Evolutionary conservation across 495 filamentous ascomycete species (phyloP).

Genomic region (Parmelia sp.): DNA sequence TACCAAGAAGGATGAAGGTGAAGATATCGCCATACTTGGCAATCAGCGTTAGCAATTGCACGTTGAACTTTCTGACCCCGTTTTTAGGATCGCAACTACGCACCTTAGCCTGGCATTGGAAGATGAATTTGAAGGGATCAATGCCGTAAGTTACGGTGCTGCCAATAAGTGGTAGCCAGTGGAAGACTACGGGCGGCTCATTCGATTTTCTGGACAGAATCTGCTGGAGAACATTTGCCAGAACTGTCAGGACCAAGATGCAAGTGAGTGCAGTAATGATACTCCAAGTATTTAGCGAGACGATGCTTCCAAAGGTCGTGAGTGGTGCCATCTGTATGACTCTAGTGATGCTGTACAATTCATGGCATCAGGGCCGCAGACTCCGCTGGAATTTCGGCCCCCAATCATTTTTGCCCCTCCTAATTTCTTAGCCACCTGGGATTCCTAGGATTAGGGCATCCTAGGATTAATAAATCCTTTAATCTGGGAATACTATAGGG

Average conservation of each 20-base stretch:
- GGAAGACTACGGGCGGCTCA: conserved; percentile 77
- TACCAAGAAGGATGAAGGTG: conserved; percentile 70
- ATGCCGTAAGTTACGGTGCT: conserved; percentile 78
- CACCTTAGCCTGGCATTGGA: conserved; percentile 64
- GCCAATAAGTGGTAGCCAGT: conserved; percentile 75
- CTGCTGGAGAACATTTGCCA: conserved; percentile 63
- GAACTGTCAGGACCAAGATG: conserved; percentile 44
- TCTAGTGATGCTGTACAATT: not conserved
- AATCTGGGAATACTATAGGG: too few relatives aligned
- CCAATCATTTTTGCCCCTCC: too few relatives aligned
- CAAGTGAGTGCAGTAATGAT: not conserved
- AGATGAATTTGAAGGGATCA: conserved; percentile 75
- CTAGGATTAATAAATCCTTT: too few relatives aligned
- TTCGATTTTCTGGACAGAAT: conserved; percentile 61
- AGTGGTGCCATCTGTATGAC: not conserved
- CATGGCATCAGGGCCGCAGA: too few relatives aligned
- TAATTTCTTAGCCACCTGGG: too few relatives aligned
- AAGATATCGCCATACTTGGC: conserved; percentile 70
- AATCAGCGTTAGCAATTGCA: conserved; percentile 10
- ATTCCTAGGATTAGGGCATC: too few relatives aligned
- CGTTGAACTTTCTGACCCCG: not conserved
- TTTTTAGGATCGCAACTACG: not conserved
- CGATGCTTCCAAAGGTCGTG: not conserved
- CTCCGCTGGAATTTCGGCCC: too few relatives aligned
- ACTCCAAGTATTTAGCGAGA: not conserved